Base-by-base conservation (phyloP, 192 early-diverging fungal species). In the Allomyces macrogynus region DNA sequence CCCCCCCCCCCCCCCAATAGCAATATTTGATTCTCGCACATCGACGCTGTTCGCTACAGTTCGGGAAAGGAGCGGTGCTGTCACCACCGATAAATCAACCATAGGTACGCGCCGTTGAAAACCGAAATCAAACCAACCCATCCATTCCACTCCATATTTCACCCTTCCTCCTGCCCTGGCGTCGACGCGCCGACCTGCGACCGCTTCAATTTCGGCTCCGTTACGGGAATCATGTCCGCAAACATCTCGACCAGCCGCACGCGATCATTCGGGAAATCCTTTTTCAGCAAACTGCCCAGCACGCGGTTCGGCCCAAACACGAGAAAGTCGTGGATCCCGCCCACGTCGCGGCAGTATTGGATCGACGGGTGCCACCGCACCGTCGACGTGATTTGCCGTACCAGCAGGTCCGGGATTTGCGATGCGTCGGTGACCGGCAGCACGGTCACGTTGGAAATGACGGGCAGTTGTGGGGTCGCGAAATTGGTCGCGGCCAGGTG, bases 391-490 rank as follows among this genome's bases (percentile, higher is more conserved):
- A 93, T 87, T 70, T 94, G 92, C 65, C 76, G 69, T 7, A 84
- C 84, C 23, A 97, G 74, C 40, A 88, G 72, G 16, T 71, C 68
- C 42, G 82, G 80, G 49, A 91, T 88, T 14, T 87, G 82, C 11
- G 70, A 71, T 0, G 77, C 78, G 42, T 67, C 61, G 43, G 44
- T 62, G 76, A 95, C 84, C 11, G 95, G 92, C 32, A 73, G 72
- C 12, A 86, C 91, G 5, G 90, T 93, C 23, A 93, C 90, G 72
- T 97, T 97, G 11, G 91, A 92, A 40, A 97, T 84, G 20, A 97
- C 87, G 43, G 90, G 84, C 60, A 94, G 85, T 14, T 72, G 64
- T 43, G 91, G 93, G 27, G 78, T 74, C n/a, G 77, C 61, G 43
- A 97, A 86, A 49, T 85, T 79, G 11, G 86, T 76, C 54, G 72